Percentiles rank a stretch among this genome's conserved stretches.
Conservation (phyloP, 2,329 filamentous ascomycete genomes). For the Talaromyces sp. region DNA sequence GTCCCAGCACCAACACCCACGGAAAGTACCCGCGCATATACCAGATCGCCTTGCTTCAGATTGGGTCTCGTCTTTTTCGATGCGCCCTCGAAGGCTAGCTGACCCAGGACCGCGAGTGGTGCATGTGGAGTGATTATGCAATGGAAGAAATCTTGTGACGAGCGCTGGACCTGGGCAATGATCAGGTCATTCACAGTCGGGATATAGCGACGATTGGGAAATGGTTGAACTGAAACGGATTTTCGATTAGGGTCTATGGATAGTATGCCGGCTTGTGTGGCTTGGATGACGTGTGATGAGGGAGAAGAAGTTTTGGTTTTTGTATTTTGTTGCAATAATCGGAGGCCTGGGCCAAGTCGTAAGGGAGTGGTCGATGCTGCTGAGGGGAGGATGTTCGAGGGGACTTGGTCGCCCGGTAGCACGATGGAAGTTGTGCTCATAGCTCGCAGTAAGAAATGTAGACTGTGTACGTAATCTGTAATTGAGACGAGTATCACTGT, state of each 20-base stretch:
- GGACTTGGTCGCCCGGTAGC: conserved; percentile 74
- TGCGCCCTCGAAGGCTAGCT: conserved; percentile 87
- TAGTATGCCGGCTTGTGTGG: conserved; percentile 33
- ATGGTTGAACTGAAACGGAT: conserved; percentile 30
- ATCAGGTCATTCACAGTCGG: conserved; percentile 79
- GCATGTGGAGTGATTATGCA: conserved; percentile 66
- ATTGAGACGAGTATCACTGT: no score
- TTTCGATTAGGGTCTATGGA: conserved; percentile 39
- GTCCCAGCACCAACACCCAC: conserved; percentile 76
- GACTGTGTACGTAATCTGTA: no score
- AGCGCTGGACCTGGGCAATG: conserved; percentile 77
- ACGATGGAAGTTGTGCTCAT: conserved; percentile 63
- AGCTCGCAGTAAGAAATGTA: not conserved
- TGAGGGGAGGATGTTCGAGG: conserved; percentile 60
- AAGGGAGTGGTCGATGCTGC: conserved; percentile 60
- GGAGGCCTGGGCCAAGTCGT: conserved; percentile 77
- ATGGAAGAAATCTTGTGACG: conserved; percentile 70
- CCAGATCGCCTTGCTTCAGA: conserved; percentile 67
- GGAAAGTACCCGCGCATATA: conserved; percentile 79
- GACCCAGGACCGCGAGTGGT: conserved; percentile 65
- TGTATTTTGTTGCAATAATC: conserved; percentile 69
- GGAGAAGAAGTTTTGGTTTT: conserved; percentile 60
- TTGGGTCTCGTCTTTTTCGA: conserved; percentile 87
- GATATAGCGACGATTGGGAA: conserved; percentile 58
- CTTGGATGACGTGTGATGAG: conserved; percentile 29